Conservation (phyloP, 106 monocot species). For the Apostasia shenzhenica region DNA sequence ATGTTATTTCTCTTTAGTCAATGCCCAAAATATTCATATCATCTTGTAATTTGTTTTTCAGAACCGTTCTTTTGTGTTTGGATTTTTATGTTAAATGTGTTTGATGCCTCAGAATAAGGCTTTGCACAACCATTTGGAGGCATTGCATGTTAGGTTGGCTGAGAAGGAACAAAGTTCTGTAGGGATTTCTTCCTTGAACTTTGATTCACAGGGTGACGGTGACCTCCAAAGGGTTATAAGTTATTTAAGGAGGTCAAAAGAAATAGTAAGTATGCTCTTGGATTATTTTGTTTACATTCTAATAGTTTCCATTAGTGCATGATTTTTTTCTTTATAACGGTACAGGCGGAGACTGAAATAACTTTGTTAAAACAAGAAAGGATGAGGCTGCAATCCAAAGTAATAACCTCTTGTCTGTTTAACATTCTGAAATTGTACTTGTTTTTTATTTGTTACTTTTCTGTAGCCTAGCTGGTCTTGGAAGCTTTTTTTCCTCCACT, state of each 20-base stretch:
- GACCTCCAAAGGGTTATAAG: slow-evolving; percentile 74
- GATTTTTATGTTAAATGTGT: slow-evolving; percentile 1
- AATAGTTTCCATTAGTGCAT: not conserved
- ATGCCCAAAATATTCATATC: too few species aligned
- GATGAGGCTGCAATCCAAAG: slow-evolving; percentile 69
- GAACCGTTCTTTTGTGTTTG: too few species aligned
- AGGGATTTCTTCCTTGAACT: slow-evolving; percentile 22
- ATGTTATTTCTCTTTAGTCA: too few species aligned
- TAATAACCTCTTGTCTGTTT: slow-evolving; percentile 10
- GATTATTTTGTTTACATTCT: slow-evolving; percentile 4
- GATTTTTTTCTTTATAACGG: not conserved
- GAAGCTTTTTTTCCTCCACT: not conserved
- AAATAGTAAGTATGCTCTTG: slow-evolving; percentile 65
- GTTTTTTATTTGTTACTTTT: not conserved
- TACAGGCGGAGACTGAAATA: slow-evolving; percentile 81
- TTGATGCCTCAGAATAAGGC: slow-evolving; percentile 53
- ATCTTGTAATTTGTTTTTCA: too few species aligned
- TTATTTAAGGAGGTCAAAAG: slow-evolving; percentile 80
- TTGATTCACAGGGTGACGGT: slow-evolving; percentile 42
- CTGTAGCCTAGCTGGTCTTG: not conserved
- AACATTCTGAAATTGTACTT: not conserved
- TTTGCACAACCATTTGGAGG: slow-evolving; percentile 64
- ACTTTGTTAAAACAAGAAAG: slow-evolving; percentile 84
- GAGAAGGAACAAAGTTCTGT: slow-evolving; percentile 50
- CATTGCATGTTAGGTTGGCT: slow-evolving; percentile 66